A percentile compares a stretch with the other conserved stretches of the same genome.
Conservation (phyloP, 2,329 filamentous ascomycete genomes). For the Albifimbria verrucaria region DNA sequence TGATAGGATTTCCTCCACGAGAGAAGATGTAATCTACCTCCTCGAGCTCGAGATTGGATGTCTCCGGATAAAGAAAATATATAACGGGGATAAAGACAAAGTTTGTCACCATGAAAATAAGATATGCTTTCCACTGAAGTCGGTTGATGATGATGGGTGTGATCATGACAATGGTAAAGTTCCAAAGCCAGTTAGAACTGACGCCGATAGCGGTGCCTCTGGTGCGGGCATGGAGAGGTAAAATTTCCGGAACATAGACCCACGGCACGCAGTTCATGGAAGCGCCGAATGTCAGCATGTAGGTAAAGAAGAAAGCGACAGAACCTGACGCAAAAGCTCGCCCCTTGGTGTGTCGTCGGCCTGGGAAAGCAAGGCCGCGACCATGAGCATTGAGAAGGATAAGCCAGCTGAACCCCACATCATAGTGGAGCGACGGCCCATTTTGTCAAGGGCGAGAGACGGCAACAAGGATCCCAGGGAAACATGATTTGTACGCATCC, state of each 20-base stretch:
- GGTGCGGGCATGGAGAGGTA: slow-evolving; percentile 34
- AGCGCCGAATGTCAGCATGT: slow-evolving; percentile 11
- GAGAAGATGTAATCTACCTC: too few species aligned
- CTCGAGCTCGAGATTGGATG: slow-evolving; percentile 43
- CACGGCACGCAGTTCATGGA: slow-evolving; percentile 31
- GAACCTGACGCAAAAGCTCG: slow-evolving; percentile 19
- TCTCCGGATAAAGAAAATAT: slow-evolving; percentile 48
- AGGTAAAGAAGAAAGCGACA: slow-evolving; percentile 34
- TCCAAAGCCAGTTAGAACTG: slow-evolving; percentile 34
- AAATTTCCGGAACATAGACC: slow-evolving; percentile 37
- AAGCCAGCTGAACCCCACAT: slow-evolving; percentile 30
- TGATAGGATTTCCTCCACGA: too few species aligned
- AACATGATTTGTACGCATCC: slow-evolving; percentile 32
- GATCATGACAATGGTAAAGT: slow-evolving; percentile 34
- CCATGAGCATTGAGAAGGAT: slow-evolving; percentile 33
- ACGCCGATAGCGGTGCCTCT: slow-evolving; percentile 34
- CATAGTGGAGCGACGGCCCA: slow-evolving; percentile 35
- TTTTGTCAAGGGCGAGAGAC: slow-evolving; percentile 27
- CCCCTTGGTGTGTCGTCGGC: slow-evolving; percentile 4
- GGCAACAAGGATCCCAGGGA: slow-evolving; percentile 32
- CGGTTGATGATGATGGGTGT: slow-evolving; percentile 33
- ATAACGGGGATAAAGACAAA: slow-evolving; percentile 37
- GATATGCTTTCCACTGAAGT: slow-evolving; percentile 36
- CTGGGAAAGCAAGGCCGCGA: slow-evolving; percentile 28
- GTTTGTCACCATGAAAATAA: slow-evolving; percentile 36